Conservation (phyloP, 1,284 basidiomycete species). For the Microbotryum saponariae region DNA sequence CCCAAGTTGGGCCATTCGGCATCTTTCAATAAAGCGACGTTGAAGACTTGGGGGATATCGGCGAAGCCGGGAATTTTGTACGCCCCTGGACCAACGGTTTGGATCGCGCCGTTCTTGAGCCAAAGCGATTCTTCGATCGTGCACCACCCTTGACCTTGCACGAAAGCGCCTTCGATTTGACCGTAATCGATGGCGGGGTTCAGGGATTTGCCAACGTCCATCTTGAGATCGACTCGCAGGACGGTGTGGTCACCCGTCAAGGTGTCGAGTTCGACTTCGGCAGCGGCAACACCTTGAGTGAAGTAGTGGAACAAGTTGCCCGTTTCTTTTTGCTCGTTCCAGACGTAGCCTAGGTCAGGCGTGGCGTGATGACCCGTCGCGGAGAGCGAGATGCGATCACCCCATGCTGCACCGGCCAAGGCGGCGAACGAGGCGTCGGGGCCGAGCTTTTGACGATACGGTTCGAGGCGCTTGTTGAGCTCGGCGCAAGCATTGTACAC, state of each 20-base stretch:
- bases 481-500: constrained; percentile 42
- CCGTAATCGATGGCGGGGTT: constrained; percentile 43
- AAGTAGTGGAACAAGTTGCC: constrained; percentile 34
- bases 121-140: constrained; percentile 42
- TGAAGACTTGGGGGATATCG: constrained; percentile 40
- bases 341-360: constrained; percentile 40
- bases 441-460: constrained; percentile 30
- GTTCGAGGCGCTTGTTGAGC: constrained; percentile 38
- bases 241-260: constrained; percentile 40
- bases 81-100: constrained; percentile 39
- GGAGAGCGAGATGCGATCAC: constrained; percentile 39
- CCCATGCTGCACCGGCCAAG: constrained; percentile 39
- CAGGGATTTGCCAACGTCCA: constrained; percentile 41
- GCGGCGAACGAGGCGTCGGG: constrained; percentile 34
- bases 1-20: constrained; percentile 35
- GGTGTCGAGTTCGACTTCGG: constrained; percentile 42
- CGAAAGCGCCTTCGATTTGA: constrained; percentile 35
- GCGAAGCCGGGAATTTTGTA: constrained; percentile 41
- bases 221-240: constrained; percentile 31
- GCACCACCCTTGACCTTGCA: constrained; percentile 34
- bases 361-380: constrained; percentile 41
- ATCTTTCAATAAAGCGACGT: constrained; percentile 38
- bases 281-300: constrained; percentile 34
- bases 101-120: constrained; percentile 38
- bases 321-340: constrained; percentile 28